Conservation (phyloP, 2,329 filamentous ascomycete genomes). For the Cordyceps cateniannulata region DNA sequence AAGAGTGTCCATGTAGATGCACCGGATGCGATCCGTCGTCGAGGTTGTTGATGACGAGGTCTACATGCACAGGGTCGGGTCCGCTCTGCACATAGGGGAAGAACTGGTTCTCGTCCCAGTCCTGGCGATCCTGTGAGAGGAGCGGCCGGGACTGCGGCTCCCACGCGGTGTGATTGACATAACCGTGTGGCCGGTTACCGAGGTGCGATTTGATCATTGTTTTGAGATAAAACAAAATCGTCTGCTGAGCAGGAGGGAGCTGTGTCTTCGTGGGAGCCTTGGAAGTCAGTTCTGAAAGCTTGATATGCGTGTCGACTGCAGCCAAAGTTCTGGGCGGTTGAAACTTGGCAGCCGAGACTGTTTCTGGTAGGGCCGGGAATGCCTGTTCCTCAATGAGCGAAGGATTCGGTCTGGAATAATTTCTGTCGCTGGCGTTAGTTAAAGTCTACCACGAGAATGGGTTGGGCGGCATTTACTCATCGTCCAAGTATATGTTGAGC, state of each 20-base stretch:
- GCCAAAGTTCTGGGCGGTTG: neutral
- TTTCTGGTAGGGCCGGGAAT: slow-evolving; percentile 9
- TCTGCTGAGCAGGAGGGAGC: slow-evolving; percentile 16
- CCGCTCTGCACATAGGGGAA: slow-evolving; percentile 16
- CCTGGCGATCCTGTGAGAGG: slow-evolving; percentile 16
- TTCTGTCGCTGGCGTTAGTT: slow-evolving; percentile 11
- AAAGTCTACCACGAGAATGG: neutral
- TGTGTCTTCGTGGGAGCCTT: neutral
- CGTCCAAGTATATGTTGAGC: slow-evolving; percentile 20
- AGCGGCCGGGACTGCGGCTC: slow-evolving; percentile 18
- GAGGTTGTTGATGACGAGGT: slow-evolving; percentile 27
- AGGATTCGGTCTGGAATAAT: slow-evolving; percentile 20
- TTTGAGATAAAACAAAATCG: slow-evolving; percentile 19
- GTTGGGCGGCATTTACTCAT: slow-evolving; percentile 18
- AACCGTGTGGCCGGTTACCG: slow-evolving; percentile 20
- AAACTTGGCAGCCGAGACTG: neutral
- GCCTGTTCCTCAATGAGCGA: slow-evolving; percentile 5
- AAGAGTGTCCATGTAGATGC: slow-evolving; percentile 52
- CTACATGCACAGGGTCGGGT: slow-evolving; percentile 16
- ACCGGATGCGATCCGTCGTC: slow-evolving; percentile 27
- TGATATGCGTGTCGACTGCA: neutral
- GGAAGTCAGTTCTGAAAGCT: neutral
- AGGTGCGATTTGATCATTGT: slow-evolving; percentile 19
- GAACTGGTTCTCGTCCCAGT: slow-evolving; percentile 20
- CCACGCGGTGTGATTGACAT: slow-evolving; percentile 23